Conservation (phyloP, 2,329 filamentous ascomycete species). For the Pestalotiopsis sp. region DNA sequence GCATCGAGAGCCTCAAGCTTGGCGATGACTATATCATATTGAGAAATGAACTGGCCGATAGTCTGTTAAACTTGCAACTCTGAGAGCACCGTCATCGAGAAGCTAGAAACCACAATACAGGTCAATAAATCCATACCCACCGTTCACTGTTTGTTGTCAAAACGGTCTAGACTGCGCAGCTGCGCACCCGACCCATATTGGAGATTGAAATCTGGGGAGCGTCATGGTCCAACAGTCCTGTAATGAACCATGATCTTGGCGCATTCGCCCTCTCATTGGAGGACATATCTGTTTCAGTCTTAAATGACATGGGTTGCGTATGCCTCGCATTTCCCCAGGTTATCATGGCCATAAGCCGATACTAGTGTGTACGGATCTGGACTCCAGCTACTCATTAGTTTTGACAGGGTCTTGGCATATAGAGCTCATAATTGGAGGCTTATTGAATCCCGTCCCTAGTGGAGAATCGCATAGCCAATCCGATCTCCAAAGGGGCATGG, state of each 20-base stretch:
- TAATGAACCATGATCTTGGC: not conserved
- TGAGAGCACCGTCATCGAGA: no score
- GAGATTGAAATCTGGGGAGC: not conserved
- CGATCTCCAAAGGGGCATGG: not conserved
- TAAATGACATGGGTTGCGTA: not conserved
- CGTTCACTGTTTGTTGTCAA: no score
- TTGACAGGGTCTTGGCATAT: constrained; percentile 3
- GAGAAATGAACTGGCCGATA: not conserved
- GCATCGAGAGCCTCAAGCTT: constrained; percentile 7
- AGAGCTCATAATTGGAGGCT: constrained; percentile 9
- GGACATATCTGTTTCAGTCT: constrained; percentile 2
- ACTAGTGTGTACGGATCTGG: not conserved
- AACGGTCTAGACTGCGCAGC: no score
- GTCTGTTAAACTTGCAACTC: not conserved
- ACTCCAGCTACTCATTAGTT: not conserved
- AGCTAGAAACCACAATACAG: no score
- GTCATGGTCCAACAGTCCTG: not conserved
- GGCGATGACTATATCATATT: not conserved
- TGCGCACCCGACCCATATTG: no score
- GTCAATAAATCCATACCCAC: no score
- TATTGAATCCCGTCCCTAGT: not conserved
- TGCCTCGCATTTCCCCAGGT: not conserved
- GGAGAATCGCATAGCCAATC: not conserved
- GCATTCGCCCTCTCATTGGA: not conserved
- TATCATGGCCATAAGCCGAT: not conserved